Evolutionary conservation across 83 land plant genomes (phyloP).

Genomic region (Thuja plicata): DNA sequence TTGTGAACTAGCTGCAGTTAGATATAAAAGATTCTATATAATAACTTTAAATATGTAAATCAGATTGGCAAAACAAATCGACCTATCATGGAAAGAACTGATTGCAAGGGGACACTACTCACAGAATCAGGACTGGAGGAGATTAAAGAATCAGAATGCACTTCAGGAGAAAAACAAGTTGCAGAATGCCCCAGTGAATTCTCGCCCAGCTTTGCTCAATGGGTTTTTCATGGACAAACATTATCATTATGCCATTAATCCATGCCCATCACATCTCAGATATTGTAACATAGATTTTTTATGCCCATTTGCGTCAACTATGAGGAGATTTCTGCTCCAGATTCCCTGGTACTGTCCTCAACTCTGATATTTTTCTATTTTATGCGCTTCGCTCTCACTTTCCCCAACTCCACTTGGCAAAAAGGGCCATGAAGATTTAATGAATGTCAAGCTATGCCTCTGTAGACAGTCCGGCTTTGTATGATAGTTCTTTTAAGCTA

Average conservation of each 20-base stretch:
- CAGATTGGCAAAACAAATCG: background rate
- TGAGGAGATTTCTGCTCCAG: background rate
- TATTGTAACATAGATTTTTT: background rate
- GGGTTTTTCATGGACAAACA: slow-evolving; percentile 9
- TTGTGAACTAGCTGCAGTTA: background rate
- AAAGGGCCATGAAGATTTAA: background rate
- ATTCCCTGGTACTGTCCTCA: background rate
- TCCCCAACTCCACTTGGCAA: background rate
- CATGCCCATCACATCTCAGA: background rate
- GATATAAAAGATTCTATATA: background rate
- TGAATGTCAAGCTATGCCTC: background rate
- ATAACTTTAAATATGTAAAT: background rate
- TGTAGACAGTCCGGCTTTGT: background rate
- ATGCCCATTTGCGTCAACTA: background rate
- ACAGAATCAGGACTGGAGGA: background rate
- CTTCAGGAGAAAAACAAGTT: background rate
- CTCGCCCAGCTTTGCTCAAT: background rate
- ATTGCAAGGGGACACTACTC: background rate
- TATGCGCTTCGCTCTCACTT: background rate
- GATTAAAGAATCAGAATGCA: background rate
- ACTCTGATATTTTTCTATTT: background rate
- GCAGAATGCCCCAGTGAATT: slow-evolving; percentile 9
- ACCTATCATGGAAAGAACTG: background rate
- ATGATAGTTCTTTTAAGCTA: background rate
- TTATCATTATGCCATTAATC: background rate